Evolutionary conservation across 2,329 filamentous ascomycete species (phyloP).

Genomic region (Penicillium sp.): DNA sequence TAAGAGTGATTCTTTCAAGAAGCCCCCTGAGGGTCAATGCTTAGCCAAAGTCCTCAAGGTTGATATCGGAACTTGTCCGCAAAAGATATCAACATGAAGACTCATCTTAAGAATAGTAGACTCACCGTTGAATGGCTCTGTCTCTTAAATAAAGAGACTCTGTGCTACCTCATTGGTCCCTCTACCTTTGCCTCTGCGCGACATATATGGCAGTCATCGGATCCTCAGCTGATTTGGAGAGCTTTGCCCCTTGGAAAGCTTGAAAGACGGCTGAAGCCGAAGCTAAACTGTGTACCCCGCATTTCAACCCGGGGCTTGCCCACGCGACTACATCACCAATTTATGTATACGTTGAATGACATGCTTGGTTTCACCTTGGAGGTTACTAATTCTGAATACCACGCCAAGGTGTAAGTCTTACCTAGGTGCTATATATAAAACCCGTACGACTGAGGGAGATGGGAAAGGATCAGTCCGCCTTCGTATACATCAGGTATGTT

Average conservation of each 20-base stretch:
- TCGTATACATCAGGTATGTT: no score
- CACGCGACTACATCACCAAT: background rate
- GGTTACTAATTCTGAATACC: no score
- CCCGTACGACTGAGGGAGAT: no score
- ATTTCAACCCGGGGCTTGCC: background rate
- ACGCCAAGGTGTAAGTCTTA: no score
- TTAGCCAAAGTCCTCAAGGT: background rate
- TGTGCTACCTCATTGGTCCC: background rate
- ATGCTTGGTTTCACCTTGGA: no score
- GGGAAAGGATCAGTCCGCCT: no score
- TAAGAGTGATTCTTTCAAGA: background rate
- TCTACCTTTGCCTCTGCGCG: background rate
- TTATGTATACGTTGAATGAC: no score
- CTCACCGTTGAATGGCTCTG: background rate
- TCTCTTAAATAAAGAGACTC: background rate
- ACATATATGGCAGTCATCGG: background rate
- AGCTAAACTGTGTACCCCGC: background rate
- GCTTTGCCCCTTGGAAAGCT: background rate
- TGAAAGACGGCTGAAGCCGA: background rate
- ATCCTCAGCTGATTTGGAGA: background rate
- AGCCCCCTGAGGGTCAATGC: background rate
- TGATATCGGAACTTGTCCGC: background rate
- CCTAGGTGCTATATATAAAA: no score
- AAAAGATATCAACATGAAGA: background rate
- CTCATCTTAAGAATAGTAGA: no score